Conservation (phyloP, 1,139 yeast genomes). For the Saccharomyces hybrid region DNA sequence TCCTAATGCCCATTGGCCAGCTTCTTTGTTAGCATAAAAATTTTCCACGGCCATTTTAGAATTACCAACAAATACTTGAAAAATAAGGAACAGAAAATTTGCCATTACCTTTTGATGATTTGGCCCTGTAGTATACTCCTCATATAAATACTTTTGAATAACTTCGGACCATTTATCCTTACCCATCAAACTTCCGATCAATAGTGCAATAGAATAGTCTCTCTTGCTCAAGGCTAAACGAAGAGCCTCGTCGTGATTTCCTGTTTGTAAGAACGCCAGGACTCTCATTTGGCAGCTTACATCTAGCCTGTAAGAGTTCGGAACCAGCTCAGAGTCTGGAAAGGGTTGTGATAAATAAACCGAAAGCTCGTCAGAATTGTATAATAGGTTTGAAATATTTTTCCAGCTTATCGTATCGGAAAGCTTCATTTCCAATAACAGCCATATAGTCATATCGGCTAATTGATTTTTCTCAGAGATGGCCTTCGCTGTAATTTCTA, state of each 20-base stretch:
- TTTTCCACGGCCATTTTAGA: constrained; percentile 47
- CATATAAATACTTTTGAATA: constrained; percentile 43
- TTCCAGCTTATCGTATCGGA: constrained; percentile 15
- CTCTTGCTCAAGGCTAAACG: constrained; percentile 52
- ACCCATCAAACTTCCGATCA: constrained; percentile 62
- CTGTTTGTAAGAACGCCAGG: constrained; percentile 42
- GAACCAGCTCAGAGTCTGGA: constrained; percentile 7
- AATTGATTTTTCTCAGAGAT: constrained; percentile 8
- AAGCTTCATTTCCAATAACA: constrained; percentile 20
- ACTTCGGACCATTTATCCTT: constrained; percentile 54
- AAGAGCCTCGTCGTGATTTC: constrained; percentile 62
- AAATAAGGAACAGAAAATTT: constrained; percentile 46
- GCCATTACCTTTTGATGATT: constrained; percentile 40
- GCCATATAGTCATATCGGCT: constrained; percentile 16
- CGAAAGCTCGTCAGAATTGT: constrained; percentile 24
- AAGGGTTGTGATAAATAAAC: constrained; percentile 22
- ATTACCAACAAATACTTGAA: constrained; percentile 62
- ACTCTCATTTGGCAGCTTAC: constrained; percentile 21
- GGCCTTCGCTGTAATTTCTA: constrained; percentile 13
- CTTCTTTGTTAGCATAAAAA: constrained; percentile 36
- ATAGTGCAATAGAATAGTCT: constrained; percentile 72
- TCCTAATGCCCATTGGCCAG: constrained; percentile 41
- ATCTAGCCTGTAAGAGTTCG: constrained; percentile 24
- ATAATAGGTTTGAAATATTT: constrained; percentile 25
- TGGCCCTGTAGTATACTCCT: constrained; percentile 38